Evolutionary conservation across 2,329 filamentous ascomycete species (phyloP).

Genomic region (Penicillium sp.): DNA sequence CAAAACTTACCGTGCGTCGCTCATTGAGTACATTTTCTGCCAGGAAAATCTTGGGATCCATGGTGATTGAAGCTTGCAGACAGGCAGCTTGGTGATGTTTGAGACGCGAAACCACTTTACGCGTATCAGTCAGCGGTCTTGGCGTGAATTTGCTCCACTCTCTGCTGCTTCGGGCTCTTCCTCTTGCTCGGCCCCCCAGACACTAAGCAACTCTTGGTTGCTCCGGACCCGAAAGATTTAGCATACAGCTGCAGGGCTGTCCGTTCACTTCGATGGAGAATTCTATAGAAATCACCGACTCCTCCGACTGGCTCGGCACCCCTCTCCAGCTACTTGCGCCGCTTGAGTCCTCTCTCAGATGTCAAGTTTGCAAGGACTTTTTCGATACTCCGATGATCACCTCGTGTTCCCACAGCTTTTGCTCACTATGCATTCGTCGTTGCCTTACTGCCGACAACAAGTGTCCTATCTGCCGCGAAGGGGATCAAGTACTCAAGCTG

Average conservation of each 20-base stretch:
- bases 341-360: conserved; percentile 82
- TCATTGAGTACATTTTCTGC: conserved; percentile 76
- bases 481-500: conserved; percentile 81
- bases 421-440: conserved; percentile 89
- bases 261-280: conserved; percentile 31
- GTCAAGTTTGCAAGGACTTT: conserved; percentile 98
- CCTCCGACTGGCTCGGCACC: conserved; percentile 51
- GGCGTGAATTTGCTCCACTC: conserved; percentile 24
- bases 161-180: conserved; percentile 8
- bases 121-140: conserved; percentile 46
- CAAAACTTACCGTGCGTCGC: conserved; percentile 63
- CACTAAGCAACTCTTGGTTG: not conserved
- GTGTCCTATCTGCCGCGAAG: conserved; percentile 78
- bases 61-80: conserved; percentile 24
- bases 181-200: not conserved
- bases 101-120: conserved; percentile 41
- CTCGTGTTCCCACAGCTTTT: conserved; percentile 93
- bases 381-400: conserved; percentile 94
- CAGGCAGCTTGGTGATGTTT: conserved; percentile 18
- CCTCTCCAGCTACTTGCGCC: conserved; percentile 45
- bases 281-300: conserved; percentile 43
- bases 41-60: conserved; percentile 70
- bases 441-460: conserved; percentile 79
- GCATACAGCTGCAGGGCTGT: not conserved
- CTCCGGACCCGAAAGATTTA: not conserved